phyloP scores from a whole-genome alignment of 768 basidiomycete species.

The Xerocomus brunneocitrinus region DNA sequence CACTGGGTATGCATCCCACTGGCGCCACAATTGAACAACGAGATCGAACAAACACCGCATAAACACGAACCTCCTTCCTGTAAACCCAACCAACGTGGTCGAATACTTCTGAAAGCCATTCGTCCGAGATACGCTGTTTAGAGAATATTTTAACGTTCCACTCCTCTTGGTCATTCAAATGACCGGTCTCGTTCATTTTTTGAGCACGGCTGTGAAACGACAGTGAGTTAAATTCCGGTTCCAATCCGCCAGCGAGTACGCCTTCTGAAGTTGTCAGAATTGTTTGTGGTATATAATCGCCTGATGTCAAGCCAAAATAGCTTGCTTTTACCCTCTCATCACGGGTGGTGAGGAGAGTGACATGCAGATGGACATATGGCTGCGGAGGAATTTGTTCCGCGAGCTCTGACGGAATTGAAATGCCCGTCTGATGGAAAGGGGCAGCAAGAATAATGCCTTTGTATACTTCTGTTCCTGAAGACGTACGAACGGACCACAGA shows the following conservation, averaged over 20 bases:
- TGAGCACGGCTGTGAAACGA: constrained; percentile 66
- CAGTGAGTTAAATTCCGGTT: constrained; percentile 83
- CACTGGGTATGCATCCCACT: constrained; percentile 82
- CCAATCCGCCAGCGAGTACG: constrained; percentile 46
- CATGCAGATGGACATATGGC: constrained; percentile 81
- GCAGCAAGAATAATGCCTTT: constrained; percentile 81
- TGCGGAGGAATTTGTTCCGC: constrained; percentile 56
- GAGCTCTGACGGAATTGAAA: constrained; percentile 47
- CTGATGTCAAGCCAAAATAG: constrained; percentile 60
- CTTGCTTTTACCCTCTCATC: constrained; percentile 52
- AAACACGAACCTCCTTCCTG: constrained; percentile 60
- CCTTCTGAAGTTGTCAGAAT: constrained; percentile 72
- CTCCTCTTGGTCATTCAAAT: constrained; percentile 30
- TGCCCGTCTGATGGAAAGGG: constrained; percentile 70
- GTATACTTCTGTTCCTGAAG: constrained; percentile 48
- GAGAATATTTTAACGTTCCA: constrained; percentile 92
- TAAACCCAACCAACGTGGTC: constrained; percentile 74
- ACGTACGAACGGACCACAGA: constrained; percentile 51
- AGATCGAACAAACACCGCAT: neutral
- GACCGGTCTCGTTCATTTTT: constrained; percentile 22
- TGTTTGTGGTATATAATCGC: constrained; percentile 48
- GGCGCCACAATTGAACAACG: constrained; percentile 5
- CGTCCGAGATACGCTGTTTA: constrained; percentile 54
- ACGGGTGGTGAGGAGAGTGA: constrained; percentile 84
- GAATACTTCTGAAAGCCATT: constrained; percentile 67